A percentile compares a stretch with the other conserved stretches of the same genome.
Evolutionary conservation across 345 rosid genomes (phyloP).

Genomic region (Cardiospermum halicacabum): DNA sequence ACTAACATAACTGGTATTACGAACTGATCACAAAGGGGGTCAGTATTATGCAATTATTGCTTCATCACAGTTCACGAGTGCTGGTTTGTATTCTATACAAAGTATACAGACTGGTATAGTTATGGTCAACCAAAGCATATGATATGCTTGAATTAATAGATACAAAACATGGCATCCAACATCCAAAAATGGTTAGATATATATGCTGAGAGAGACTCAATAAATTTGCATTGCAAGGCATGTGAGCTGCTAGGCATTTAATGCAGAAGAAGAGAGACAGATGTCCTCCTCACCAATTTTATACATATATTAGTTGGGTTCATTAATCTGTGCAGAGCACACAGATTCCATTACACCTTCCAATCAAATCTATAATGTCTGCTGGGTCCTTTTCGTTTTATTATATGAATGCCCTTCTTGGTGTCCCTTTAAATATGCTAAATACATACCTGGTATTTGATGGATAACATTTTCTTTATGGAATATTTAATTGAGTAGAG

Average conservation of each 20-base stretch:
- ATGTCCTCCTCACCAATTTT: conserved; percentile 4
- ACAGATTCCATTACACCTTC: background rate
- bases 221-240: background rate
- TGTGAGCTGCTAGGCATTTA: background rate
- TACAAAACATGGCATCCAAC: background rate
- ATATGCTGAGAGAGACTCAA: background rate
- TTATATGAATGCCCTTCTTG: background rate
- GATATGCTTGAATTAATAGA: background rate
- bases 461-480: background rate
- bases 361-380: background rate
- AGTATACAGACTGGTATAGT: too few relatives aligned
- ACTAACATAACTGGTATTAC: background rate
- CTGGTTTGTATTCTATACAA: too few relatives aligned
- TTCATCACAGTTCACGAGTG: background rate
- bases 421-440: background rate
- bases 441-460: background rate
- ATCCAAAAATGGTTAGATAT: background rate
- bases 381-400: conserved; percentile 2
- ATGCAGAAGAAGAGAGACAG: background rate
- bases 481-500: background rate
- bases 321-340: background rate
- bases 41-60: background rate
- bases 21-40: background rate
- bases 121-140: too few relatives aligned
- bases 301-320: background rate